Conservation (phyloP, 305 asterid genomes). For the Solanum hybrid region DNA sequence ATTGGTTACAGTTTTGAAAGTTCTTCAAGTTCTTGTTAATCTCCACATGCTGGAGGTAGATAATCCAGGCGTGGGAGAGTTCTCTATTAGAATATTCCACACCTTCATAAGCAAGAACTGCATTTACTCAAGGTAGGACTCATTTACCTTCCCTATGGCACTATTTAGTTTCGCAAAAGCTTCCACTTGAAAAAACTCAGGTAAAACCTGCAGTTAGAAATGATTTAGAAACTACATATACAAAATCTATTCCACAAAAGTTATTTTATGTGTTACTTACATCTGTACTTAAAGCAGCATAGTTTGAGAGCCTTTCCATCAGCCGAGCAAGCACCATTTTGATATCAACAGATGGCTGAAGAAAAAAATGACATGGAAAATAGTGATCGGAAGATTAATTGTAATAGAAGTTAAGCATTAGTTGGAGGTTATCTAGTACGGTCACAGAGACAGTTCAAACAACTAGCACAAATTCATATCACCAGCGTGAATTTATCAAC, state of each 20-base stretch:
- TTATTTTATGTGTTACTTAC: conserved; percentile 31
- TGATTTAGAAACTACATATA: conserved; percentile 21
- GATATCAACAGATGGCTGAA: conserved; percentile 85
- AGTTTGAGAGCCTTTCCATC: conserved; percentile 96
- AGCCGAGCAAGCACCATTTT: conserved; percentile 89
- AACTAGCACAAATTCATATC: background rate
- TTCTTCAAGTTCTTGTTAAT: background rate
- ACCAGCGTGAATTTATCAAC: background rate
- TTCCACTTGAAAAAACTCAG: conserved; percentile 94
- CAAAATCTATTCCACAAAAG: conserved; percentile 11
- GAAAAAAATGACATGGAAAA: conserved; percentile 7
- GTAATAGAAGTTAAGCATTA: background rate
- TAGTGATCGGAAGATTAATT: background rate
- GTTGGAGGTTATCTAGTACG: background rate
- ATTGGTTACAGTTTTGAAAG: background rate
- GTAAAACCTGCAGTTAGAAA: conserved; percentile 66
- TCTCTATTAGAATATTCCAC: background rate
- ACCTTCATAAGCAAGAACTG: background rate
- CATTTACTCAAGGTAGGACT: background rate
- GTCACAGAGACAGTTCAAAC: background rate
- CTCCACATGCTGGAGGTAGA: background rate
- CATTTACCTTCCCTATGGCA: conserved; percentile 83
- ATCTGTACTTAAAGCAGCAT: conserved; percentile 90
- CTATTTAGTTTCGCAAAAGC: conserved; percentile 86
- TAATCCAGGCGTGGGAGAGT: background rate